These are phyloP conservation scores for Penicillium taxi DNA, from an alignment of 495 filamentous ascomycete genomes.

Conservation along the genomic window DNA sequence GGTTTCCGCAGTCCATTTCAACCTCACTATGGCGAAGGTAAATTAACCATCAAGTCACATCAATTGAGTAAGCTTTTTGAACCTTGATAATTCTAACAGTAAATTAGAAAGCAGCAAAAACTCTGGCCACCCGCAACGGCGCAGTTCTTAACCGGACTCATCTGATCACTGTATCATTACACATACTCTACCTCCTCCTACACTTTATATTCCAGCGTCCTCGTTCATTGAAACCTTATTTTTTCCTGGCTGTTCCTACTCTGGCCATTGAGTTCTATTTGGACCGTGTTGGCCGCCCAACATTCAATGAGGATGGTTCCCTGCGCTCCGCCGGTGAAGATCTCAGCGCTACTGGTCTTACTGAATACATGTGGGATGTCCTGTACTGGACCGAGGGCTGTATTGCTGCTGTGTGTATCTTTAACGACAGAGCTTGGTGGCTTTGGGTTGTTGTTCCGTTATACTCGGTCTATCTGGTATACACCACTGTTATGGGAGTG, in stretches of 20 bases:
- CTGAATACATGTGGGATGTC: conserved; percentile 96
- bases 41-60: too few relatives aligned
- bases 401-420: conserved; percentile 53
- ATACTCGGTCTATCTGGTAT: conserved; percentile 64
- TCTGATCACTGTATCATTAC: conserved; percentile 58
- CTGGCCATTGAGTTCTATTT: conserved; percentile 74
- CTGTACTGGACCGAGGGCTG: conserved; percentile 84
- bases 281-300: conserved; percentile 74
- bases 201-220: conserved; percentile 58
- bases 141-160: conserved; percentile 69
- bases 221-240: conserved; percentile 62
- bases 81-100: conserved; percentile 8
- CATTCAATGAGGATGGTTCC: conserved; percentile 55
- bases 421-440: conserved; percentile 74
- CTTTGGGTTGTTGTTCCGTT: conserved; percentile 61
- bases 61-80: too few relatives aligned
- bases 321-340: conserved; percentile 77
- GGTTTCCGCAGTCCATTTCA: too few relatives aligned
- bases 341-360: conserved; percentile 77
- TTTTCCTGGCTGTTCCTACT: conserved; percentile 62
- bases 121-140: conserved; percentile 74
- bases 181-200: conserved; percentile 63
- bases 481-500: conserved; percentile 53
- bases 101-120: conserved; percentile 83
- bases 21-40: conserved; percentile 33